Conservation (phyloP, 768 basidiomycete genomes). For the Lentinus tigrinus region DNA sequence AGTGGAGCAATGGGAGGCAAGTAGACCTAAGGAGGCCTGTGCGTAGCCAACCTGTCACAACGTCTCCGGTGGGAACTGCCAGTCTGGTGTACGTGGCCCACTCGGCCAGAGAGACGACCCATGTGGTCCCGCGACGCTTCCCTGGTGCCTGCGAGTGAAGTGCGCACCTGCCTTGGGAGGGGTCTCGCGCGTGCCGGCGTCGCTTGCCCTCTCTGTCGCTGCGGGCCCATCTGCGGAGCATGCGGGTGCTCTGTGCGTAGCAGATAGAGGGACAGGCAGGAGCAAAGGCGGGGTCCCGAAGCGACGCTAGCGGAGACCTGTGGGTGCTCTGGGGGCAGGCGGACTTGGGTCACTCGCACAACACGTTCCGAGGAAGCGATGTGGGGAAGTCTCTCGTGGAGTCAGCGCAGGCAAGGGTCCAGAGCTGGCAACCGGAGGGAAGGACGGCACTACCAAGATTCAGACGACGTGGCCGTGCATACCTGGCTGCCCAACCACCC, state of each 20-base stretch:
- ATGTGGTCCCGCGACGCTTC: constrained; percentile 46
- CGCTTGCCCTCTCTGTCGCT: constrained; percentile 40
- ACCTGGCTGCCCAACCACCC: constrained; percentile 10
- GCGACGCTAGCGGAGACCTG: constrained; percentile 48
- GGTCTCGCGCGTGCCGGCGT: constrained; percentile 48
- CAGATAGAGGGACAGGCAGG: neutral
- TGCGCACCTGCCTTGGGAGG: constrained; percentile 14
- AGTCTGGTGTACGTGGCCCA: constrained; percentile 38
- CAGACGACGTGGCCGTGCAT: constrained; percentile 11
- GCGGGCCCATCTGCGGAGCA: constrained; percentile 6
- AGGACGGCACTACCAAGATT: constrained; percentile 15
- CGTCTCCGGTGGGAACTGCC: neutral
- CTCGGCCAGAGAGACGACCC: constrained; percentile 34
- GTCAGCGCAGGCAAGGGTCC: constrained; percentile 35
- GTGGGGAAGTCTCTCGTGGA: constrained; percentile 28
- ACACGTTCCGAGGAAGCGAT: constrained; percentile 58
- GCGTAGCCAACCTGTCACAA: constrained; percentile 30
- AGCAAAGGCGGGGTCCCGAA: constrained; percentile 49
- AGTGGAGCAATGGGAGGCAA: constrained; percentile 33
- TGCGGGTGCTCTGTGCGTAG: constrained; percentile 18
- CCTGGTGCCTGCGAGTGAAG: constrained; percentile 40
- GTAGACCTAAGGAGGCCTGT: constrained; percentile 31
- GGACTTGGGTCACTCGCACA: constrained; percentile 23
- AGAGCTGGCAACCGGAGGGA: neutral
- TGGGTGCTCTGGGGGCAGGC: constrained; percentile 29